Conservation (phyloP, 2,329 filamentous ascomycete genomes). For the Clathrospora elynae region DNA sequence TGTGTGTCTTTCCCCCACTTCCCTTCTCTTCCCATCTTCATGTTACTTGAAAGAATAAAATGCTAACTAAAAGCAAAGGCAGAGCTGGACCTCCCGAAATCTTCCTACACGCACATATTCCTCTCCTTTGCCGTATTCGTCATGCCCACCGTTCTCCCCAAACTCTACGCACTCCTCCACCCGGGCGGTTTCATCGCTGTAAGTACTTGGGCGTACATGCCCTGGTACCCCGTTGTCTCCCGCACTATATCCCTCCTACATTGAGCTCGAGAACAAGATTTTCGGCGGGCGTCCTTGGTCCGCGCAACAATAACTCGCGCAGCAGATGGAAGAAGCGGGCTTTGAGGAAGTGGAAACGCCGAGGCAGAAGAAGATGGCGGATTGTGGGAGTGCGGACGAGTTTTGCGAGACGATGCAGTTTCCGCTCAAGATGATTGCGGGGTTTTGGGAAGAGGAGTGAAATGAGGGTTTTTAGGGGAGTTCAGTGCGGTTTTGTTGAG, state of each 20-base stretch:
- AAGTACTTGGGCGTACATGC: conserved; percentile 24
- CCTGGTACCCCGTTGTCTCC: conserved; percentile 19
- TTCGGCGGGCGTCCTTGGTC: conserved; percentile 20
- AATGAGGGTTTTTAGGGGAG: conserved; percentile 12
- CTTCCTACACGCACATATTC: conserved; percentile 30
- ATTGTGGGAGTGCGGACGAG: conserved; percentile 21
- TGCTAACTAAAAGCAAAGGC: background rate
- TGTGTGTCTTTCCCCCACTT: no score
- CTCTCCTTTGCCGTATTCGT: conserved; percentile 32
- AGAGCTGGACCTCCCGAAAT: conserved; percentile 18
- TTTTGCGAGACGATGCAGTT: conserved; percentile 26
- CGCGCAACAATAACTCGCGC: conserved; percentile 10
- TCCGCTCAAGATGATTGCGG: conserved; percentile 21
- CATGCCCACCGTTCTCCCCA: conserved; percentile 11
- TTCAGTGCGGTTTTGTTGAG: conserved; percentile 16
- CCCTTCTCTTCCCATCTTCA: no score
- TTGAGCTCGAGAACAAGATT: conserved; percentile 13
- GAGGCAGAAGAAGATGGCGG: conserved; percentile 7
- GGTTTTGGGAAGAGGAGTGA: conserved; percentile 25
- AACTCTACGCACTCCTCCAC: conserved; percentile 9
- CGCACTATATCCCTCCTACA: conserved; percentile 15
- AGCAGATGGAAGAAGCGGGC: conserved; percentile 22
- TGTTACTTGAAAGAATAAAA: background rate
- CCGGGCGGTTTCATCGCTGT: conserved; percentile 30
- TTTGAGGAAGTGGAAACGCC: conserved; percentile 20